Evolutionary conservation across 192 early-diverging fungal genomes (phyloP), one percentile per base, ranked within the genome.

Genomic region (Linnemannia elongata): DNA sequence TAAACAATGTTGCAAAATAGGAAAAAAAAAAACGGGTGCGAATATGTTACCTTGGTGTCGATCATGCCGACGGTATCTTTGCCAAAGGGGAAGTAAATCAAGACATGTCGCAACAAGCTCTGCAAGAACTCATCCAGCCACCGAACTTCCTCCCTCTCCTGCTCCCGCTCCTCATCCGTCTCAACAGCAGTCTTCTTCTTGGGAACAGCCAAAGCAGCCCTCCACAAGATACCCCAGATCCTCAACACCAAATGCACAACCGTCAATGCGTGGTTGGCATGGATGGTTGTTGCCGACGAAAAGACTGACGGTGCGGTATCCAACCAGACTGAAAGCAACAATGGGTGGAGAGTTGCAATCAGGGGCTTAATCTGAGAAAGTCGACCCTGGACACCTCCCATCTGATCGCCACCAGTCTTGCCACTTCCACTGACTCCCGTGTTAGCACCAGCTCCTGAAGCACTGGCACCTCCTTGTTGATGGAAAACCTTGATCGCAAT

Each of bases 61-160:
- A 79, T 73, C 39, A 89, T 83, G 22, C 90, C 83, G 13, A 88
- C 78, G 22, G 90, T 90, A 35, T 92, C 90, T 6, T 81, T 85
- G 10, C 95, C 96, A 87, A 95, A 95, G 15, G 97, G 97, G 74
- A 97, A 97, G 69, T 95, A 92, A 4, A 93, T 88, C 75, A 93
- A 86, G 44, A 94, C 92, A 80, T 95, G 95, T 77, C 94, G 93
- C 24, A 95, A 74, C 63, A 97, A 88, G 6, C 89, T 87, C 55
- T 93, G 89, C 57, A 96, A 69, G 74, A 91, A 89, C 15, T 78
- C 66, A 8, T 91, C 88, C 6, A 92, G 72, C 91, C 92, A 94
- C 69, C 22, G 55, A 49, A 79, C 52, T 0, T 79, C 76, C 60
- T 78, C 71, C 2, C 74, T 78, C 33, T 85, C 87, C 13, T 69